Evolutionary conservation across 2,329 filamentous ascomycete genomes (phyloP).

Genomic region (Aspergillus udagawae): DNA sequence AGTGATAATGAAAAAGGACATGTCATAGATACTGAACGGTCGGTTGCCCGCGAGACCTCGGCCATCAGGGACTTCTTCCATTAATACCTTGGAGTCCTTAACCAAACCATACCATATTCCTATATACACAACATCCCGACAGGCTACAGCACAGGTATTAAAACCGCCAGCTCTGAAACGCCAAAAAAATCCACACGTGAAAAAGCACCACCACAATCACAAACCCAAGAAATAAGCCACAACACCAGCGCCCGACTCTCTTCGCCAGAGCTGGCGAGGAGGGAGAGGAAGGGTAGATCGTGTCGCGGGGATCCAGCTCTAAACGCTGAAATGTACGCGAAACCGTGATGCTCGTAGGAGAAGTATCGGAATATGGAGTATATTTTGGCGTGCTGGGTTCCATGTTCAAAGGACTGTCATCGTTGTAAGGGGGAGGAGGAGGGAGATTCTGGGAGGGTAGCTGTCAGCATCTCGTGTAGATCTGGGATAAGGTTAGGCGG

Average conservation of each 20-base stretch:
- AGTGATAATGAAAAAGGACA: neutral
- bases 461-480: neutral
- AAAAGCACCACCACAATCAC: neutral
- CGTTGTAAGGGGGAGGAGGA: neutral
- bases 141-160: neutral
- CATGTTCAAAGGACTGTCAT: neutral
- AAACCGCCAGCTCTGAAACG: neutral
- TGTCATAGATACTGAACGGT: neutral
- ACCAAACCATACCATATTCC: neutral
- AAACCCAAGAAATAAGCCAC: neutral
- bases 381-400: neutral
- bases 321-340: neutral
- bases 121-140: neutral
- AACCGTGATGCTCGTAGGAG: neutral
- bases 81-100: neutral
- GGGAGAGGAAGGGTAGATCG: neutral
- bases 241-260: neutral
- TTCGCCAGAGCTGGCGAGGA: neutral
- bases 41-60: too few species aligned
- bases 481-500: neutral
- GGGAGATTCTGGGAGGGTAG: neutral
- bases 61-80: too few species aligned
- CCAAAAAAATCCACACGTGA: neutral
- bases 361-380: neutral
- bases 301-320: neutral